Evolutionary conservation across 2,329 filamentous ascomycete species (phyloP).

Genomic region (Myriosclerotinia curreyana): DNA sequence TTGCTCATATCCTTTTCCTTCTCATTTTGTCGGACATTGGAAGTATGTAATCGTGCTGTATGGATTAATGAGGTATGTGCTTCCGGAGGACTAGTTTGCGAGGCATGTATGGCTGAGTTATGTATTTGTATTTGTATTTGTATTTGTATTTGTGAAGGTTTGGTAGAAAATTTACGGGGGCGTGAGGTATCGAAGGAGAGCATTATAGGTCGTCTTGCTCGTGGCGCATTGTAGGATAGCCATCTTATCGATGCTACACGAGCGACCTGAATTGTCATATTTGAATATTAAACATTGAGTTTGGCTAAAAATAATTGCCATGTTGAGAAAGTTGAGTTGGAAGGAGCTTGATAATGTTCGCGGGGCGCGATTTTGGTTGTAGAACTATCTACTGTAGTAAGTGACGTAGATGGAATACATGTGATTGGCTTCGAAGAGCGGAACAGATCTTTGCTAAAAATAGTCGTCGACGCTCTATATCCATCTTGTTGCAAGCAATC

Average conservation of each 20-base stretch:
- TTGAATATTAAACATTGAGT: constrained; percentile 31
- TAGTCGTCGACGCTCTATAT: neutral
- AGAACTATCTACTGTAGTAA: constrained; percentile 11
- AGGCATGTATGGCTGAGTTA: constrained; percentile 15
- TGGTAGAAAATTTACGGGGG: constrained; percentile 5
- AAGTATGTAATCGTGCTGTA: constrained; percentile 15
- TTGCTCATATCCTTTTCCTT: constrained; percentile 23
- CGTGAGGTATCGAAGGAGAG: constrained; percentile 12
- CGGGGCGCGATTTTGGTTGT: constrained; percentile 18
- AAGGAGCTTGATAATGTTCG: constrained; percentile 26
- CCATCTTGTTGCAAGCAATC: too few relatives aligned
- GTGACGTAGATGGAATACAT: constrained; percentile 35
- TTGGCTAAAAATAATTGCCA: constrained; percentile 25
- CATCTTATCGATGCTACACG: constrained; percentile 35
- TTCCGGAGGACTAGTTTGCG: neutral
- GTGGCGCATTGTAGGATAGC: constrained; percentile 28
- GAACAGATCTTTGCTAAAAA: constrained; percentile 8
- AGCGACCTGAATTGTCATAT: constrained; percentile 34
- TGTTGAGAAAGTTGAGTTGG: constrained; percentile 26
- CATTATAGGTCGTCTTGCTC: constrained; percentile 22
- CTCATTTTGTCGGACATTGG: neutral
- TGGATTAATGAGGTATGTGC: neutral
- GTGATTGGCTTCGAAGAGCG: constrained; percentile 25
- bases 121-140: constrained; percentile 14
- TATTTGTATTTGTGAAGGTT: constrained; percentile 5